Evolutionary conservation across 2,329 filamentous ascomycete genomes (phyloP), one percentile per base, ranked within the genome.

Genomic region (Metarhizium brunneum): DNA sequence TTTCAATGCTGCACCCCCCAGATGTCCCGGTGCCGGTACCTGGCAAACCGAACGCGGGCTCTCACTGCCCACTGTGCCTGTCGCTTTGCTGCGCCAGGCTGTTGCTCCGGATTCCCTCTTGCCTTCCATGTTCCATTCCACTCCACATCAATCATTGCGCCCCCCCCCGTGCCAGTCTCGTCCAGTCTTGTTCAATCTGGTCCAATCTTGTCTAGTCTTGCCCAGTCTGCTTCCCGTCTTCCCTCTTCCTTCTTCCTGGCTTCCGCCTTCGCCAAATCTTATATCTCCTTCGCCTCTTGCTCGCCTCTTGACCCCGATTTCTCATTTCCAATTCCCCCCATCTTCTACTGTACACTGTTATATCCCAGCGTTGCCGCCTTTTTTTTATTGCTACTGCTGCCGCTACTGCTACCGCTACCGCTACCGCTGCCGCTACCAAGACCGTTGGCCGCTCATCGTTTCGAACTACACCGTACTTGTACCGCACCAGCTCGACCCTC

Each of bases 271-370:
- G 50, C 45, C 45, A 53, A 40, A 47, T 56, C 52, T 29, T 54
- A 50, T 50, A 53, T 53, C 35, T 50, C 45, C 47, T 56, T 56
- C 54, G 54, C 54, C 50, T 54, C 54, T 32, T 47, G 50, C 47
- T 18, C 20, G 49, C 25, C 20, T 18, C 16, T 30, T 25, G 30
- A 40, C 54, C 35, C 43, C 16, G n/a, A 47, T 55, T 11, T 42
- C 16, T 11, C 20, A 32, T 29, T 40, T n/a, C 14, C 45, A n/a
- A 25, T n/a, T 52, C 38, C n/a, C 25, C 16, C 50, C 29, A 25
- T 16, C 20, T 4, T 18, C 20, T 14, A 5, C 30, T 45, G 47
- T 40, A 50, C 47, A 49, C 42, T 36, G 45, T 42, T 45, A 40
- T 48, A 50, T 42, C 45, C 20, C 45, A 48, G 45, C 45, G 45